Conservation (phyloP, 2,329 filamentous ascomycete genomes). For the Microdochium trichocladiopsis region DNA sequence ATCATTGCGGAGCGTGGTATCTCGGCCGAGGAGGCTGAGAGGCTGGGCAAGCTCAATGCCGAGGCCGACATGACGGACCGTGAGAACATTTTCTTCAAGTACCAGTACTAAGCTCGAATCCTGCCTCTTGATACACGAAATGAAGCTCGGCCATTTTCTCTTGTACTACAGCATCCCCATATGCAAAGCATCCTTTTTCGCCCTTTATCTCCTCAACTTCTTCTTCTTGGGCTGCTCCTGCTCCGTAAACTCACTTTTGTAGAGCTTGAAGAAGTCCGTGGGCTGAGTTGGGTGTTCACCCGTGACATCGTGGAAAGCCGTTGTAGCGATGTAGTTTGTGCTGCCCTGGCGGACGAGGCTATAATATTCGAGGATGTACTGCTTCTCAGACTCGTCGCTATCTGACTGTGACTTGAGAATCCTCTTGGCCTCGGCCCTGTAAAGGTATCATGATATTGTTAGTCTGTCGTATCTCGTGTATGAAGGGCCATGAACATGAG, state of each 20-base stretch:
- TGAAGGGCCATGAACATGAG: too few species aligned
- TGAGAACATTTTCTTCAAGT: constrained; percentile 10
- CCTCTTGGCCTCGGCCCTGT: constrained; percentile 19
- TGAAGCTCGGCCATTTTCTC: too few species aligned
- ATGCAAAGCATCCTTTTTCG: too few species aligned
- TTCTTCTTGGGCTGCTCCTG: background rate
- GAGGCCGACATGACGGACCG: constrained; percentile 14
- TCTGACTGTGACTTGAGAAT: constrained; percentile 26
- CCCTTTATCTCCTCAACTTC: background rate
- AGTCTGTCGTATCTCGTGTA: background rate
- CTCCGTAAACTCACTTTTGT: constrained; percentile 25
- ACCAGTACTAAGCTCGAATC: background rate
- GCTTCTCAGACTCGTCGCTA: constrained; percentile 28
- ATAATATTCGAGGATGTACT: constrained; percentile 45
- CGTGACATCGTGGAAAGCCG: constrained; percentile 41
- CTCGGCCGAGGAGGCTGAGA: constrained; percentile 15
- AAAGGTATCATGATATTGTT: background rate
- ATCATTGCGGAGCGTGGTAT: constrained; percentile 13
- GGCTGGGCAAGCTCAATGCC: constrained; percentile 15
- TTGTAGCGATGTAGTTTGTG: constrained; percentile 45
- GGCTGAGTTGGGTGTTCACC: constrained; percentile 36
- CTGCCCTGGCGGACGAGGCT: constrained; percentile 43
- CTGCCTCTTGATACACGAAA: background rate
- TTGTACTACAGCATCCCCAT: too few species aligned
- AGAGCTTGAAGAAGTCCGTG: constrained; percentile 39